Evolutionary conservation across 2,329 filamentous ascomycete species (phyloP).

Genomic region (Pestalotiopsis sp.): DNA sequence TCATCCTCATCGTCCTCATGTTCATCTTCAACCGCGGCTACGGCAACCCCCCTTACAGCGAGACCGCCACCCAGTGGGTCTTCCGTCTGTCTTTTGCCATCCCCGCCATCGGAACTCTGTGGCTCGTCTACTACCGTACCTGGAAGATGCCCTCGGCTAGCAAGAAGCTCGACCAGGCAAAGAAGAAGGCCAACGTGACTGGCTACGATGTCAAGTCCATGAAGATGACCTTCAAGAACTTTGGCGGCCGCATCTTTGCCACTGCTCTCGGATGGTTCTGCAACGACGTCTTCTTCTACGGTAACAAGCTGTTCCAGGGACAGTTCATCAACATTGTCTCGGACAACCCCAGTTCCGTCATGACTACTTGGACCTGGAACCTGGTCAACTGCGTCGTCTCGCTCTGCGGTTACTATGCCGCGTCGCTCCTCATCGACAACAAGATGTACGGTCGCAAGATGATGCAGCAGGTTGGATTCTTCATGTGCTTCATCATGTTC

Average conservation of each 20-base stretch:
- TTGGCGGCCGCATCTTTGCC: constrained; percentile 82
- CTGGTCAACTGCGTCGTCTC: constrained; percentile 88
- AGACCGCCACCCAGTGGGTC: constrained; percentile 80
- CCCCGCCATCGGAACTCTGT: constrained; percentile 86
- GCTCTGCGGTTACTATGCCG: constrained; percentile 85
- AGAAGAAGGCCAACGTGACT: constrained; percentile 85
- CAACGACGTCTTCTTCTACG: constrained; percentile 99
- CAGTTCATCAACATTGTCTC: constrained; percentile 87
- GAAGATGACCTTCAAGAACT: constrained; percentile 76
- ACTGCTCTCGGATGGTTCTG: constrained; percentile 91
- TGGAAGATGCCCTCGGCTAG: constrained; percentile 92
- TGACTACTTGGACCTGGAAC: constrained; percentile 91
- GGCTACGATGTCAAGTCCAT: constrained; percentile 91
- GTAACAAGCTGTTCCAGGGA: constrained; percentile 95
- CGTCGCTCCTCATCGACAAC: constrained; percentile 89
- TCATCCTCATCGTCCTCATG: constrained; percentile 81
- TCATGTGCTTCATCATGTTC: constrained; percentile 93
- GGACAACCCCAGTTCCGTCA: constrained; percentile 68
- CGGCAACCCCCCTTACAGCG: constrained; percentile 76
- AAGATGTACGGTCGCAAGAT: constrained; percentile 94
- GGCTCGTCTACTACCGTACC: constrained; percentile 94
- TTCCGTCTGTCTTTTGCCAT: constrained; percentile 93
- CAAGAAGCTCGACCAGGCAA: constrained; percentile 78
- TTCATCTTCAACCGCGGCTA: constrained; percentile 84
- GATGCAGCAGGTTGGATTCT: constrained; percentile 95